Base-by-base conservation (phyloP, 164 flowering plant genomes). In the Protea cynaroides region DNA sequence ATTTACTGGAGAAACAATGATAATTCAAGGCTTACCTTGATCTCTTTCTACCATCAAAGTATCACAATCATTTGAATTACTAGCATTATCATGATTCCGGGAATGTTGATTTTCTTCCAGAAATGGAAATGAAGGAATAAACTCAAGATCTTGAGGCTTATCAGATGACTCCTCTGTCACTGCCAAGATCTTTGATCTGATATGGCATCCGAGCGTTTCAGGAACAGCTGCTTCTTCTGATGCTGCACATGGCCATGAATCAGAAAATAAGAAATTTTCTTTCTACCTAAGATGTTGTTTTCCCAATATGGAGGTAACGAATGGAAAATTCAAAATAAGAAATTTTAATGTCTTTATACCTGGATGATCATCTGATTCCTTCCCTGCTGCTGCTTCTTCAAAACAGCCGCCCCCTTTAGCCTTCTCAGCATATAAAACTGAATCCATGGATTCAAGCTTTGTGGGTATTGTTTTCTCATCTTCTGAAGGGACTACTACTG, bases 121-220 rank as follows among this genome's bases (percentile, higher is more conserved):
- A 58, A 23, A 40, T 62, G 51, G 29, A 43, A 59, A n/a, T 34
- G 65, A 15, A 51, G 59, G 14, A 65, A 60, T 22, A 29, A 44
- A 23, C 15, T 74, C 82, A 58, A 78, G 74, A 59, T 50, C 23
- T 66, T 71, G 79, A 69, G 73, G 61, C 62, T 76, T 78, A 56
- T 76, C 77, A 25, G 66, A 51, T 12, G 50, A 52, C 49, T 80
- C 83, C 22, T 84, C 84, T 3, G 77, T 71, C 47, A 72, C 87
- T 36, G 75, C 75, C 37, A 82, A 75, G 47, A 50, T 53, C 79
- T 82, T 19, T 80, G 74, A 69, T 77, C 79, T 66, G 86, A 78
- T 66, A 79, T 74, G 22, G 81, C 84, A 70, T 37, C 22, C 66
- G n/a, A 59, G 61, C 40, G 66, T 47, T 60, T 69, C 65, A 61